These are phyloP conservation scores for Aspergillus biplanus DNA, from an alignment of 495 filamentous ascomycete species.

Conservation along the genomic window DNA sequence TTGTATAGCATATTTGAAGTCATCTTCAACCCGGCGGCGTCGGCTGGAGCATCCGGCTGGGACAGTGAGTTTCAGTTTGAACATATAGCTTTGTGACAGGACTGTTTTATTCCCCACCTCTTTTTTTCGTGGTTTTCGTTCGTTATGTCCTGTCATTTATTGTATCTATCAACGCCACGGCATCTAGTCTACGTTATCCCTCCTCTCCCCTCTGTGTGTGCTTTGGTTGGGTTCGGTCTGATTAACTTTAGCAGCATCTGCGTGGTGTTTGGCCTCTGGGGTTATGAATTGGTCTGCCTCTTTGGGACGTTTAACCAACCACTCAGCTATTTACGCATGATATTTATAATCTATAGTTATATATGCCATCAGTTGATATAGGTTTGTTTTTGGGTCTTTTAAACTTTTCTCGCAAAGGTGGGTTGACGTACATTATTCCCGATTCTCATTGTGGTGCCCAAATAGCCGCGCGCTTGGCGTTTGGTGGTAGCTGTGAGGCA, in stretches of 20 bases:
- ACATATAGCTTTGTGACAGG: conserved; percentile 2
- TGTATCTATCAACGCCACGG: background rate
- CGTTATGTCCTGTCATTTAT: background rate
- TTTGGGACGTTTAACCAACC: too few species aligned
- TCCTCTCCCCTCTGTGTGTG: background rate
- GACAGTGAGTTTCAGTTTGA: background rate
- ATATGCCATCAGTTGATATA: too few species aligned
- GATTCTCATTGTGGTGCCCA: background rate
- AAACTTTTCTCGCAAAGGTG: too few species aligned
- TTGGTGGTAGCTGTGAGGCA: conserved; percentile 32
- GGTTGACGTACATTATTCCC: background rate
- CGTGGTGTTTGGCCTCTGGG: too few species aligned
- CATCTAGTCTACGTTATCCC: background rate
- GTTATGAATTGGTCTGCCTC: too few species aligned
- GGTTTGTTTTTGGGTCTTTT: too few species aligned
- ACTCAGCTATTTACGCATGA: too few species aligned
- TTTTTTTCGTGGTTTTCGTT: background rate
- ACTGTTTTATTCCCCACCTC: background rate
- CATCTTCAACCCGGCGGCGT: background rate
- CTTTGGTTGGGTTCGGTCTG: too few species aligned
- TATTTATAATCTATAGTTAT: too few species aligned
- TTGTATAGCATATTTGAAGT: conserved; percentile 23
- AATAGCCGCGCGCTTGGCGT: conserved; percentile 34
- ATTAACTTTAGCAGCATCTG: too few species aligned
- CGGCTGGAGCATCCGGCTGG: conserved; percentile 1